Evolutionary conservation across 192 early-diverging fungal genomes (phyloP).

Genomic region (Geranomyces michiganensis): DNA sequence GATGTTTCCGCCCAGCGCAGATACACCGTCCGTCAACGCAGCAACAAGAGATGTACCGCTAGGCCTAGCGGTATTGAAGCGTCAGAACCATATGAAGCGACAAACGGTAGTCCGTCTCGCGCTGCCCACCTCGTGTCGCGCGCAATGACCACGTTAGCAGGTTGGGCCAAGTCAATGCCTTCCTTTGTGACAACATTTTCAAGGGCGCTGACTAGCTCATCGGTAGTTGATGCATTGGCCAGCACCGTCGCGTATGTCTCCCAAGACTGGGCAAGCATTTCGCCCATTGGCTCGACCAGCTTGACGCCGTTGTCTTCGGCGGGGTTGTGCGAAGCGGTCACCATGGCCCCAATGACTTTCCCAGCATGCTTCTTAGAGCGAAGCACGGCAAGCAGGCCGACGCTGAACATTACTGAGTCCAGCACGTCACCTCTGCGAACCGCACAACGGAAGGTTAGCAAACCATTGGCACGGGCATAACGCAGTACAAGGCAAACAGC

Average conservation of each 20-base stretch:
- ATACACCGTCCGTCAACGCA: slow-evolving; percentile 80
- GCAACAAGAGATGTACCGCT: slow-evolving; percentile 80
- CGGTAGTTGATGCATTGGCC: slow-evolving; percentile 78
- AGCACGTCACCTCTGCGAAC: slow-evolving; percentile 73
- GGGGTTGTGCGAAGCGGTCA: slow-evolving; percentile 99
- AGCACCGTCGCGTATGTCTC: slow-evolving; percentile 87
- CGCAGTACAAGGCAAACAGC: background rate
- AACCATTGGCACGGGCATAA: background rate
- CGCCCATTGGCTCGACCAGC: slow-evolving; percentile 95
- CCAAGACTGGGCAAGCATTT: slow-evolving; percentile 98
- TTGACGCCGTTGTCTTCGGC: slow-evolving; percentile 98
- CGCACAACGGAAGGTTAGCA: background rate
- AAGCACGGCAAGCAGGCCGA: slow-evolving; percentile 87
- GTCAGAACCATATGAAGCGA: background rate
- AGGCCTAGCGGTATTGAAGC: slow-evolving; percentile 58
- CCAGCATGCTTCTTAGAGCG: slow-evolving; percentile 87
- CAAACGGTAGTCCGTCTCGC: background rate
- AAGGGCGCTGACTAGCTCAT: slow-evolving; percentile 64
- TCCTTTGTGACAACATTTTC: slow-evolving; percentile 64
- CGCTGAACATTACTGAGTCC: slow-evolving; percentile 90
- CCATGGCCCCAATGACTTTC: slow-evolving; percentile 91
- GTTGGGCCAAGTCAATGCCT: slow-evolving; percentile 70
- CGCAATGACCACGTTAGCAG: slow-evolving; percentile 78
- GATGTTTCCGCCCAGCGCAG: slow-evolving; percentile 66
- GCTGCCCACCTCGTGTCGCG: slow-evolving; percentile 82